These are phyloP conservation scores for Phytophthora ohioensis DNA, from an alignment of 352 stramenopile species.

Conservation along the genomic window DNA sequence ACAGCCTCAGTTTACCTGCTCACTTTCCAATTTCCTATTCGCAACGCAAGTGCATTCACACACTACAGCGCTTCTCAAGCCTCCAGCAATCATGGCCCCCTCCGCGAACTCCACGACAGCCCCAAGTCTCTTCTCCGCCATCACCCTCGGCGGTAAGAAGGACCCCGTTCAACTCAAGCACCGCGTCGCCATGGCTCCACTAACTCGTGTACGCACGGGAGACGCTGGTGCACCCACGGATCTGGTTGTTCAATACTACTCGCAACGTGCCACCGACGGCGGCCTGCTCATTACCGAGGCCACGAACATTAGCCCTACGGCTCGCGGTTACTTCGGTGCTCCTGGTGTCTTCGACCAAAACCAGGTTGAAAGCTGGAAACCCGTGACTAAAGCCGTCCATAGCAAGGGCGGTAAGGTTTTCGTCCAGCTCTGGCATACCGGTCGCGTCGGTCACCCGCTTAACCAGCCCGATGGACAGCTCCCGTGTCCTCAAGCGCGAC, in stretches of 20 bases:
- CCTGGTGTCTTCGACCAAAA: constrained; percentile 56
- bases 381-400: constrained; percentile 69
- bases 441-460: constrained; percentile 66
- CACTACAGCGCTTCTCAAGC: neutral
- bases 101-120: constrained; percentile 10
- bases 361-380: constrained; percentile 61
- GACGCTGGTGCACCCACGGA: constrained; percentile 40
- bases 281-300: constrained; percentile 68
- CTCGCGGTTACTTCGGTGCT: constrained; percentile 43
- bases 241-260: constrained; percentile 58
- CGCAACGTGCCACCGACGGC: constrained; percentile 54
- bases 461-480: constrained; percentile 61
- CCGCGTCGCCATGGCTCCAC: constrained; percentile 56
- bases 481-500: constrained; percentile 56
- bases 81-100: constrained; percentile 7
- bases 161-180: constrained; percentile 35
- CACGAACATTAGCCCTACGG: constrained; percentile 58
- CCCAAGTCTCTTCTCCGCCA: constrained; percentile 57
- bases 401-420: constrained; percentile 47
- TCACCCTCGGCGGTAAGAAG: constrained; percentile 56
- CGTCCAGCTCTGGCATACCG: constrained; percentile 85
- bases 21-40: constrained; percentile 13
- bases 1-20: neutral
- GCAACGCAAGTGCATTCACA: neutral
- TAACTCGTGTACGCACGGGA: constrained; percentile 53